phyloP scores from a whole-genome alignment of 306 rosid species.

The Vigna reflexopilosa region DNA sequence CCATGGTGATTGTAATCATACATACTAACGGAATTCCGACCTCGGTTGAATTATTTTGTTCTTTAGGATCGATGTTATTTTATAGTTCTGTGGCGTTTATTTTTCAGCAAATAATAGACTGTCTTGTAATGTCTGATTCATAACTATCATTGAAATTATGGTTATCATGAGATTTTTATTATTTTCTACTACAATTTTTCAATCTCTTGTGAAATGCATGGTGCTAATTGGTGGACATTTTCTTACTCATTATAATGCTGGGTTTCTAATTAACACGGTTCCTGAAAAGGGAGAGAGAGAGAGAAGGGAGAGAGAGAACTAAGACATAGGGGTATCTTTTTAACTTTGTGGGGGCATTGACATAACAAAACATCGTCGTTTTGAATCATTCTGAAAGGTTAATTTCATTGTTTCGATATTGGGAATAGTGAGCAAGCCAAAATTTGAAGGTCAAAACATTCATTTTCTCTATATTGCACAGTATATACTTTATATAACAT shows the following conservation, averaged over 20 bases:
- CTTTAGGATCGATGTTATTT: neutral
- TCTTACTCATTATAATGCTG: neutral
- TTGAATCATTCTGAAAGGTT: slow-evolving; percentile 19
- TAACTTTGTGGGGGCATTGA: slow-evolving; percentile 32
- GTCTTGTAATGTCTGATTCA: neutral
- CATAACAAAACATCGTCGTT: slow-evolving; percentile 8
- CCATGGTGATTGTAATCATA: neutral
- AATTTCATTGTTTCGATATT: slow-evolving; percentile 28
- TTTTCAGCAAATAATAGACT: neutral
- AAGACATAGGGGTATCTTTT: neutral
- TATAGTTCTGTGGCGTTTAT: neutral
- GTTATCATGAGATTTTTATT: neutral
- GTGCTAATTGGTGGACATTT: neutral
- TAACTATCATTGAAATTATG: neutral
- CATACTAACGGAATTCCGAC: neutral
- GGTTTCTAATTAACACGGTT: neutral
- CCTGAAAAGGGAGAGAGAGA: neutral
- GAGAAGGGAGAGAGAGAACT: neutral
- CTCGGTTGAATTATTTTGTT: neutral
- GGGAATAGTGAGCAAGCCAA: neutral
- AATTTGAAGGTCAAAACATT: slow-evolving; percentile 43
- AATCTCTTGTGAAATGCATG: neutral
- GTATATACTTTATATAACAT: too few relatives aligned
- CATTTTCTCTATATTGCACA: neutral
- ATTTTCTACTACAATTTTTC: neutral